These are phyloP conservation scores for Fusarium paranaense DNA, from an alignment of 2,329 filamentous ascomycete species.

Conservation along the genomic window DNA sequence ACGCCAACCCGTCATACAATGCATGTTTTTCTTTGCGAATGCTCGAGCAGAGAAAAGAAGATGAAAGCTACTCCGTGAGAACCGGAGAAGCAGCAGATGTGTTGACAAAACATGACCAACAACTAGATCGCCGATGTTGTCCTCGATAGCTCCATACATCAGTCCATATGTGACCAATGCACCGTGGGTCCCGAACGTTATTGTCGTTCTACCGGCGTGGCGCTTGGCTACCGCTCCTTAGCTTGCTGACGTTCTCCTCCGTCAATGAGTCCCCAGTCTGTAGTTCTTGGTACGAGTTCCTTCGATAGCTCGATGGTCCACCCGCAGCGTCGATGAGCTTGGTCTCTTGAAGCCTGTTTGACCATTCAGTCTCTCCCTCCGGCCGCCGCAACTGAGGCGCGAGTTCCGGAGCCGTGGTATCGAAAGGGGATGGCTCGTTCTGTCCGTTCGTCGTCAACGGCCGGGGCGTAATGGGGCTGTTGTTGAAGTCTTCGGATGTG, in stretches of 20 bases:
- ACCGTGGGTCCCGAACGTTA: background rate
- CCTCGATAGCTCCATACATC: constrained; percentile 14
- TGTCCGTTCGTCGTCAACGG: constrained; percentile 53
- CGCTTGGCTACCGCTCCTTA: constrained; percentile 53
- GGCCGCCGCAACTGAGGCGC: constrained; percentile 49
- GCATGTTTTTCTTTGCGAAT: constrained; percentile 35
- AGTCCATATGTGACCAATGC: constrained; percentile 5
- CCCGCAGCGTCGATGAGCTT: constrained; percentile 62
- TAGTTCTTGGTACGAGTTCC: constrained; percentile 50
- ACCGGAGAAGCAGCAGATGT: constrained; percentile 9
- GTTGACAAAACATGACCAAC: background rate
- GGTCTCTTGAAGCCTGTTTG: constrained; percentile 58
- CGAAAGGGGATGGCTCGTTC: constrained; percentile 57
- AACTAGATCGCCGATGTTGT: constrained; percentile 18
- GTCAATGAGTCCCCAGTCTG: constrained; percentile 60
- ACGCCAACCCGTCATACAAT: constrained; percentile 34
- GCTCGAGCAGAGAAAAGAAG: constrained; percentile 8
- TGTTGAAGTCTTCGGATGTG: constrained; percentile 45
- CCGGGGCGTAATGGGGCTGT: constrained; percentile 54
- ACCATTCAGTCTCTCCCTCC: constrained; percentile 56
- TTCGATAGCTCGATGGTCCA: constrained; percentile 48
- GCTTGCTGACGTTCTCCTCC: constrained; percentile 64
- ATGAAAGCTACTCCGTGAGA: constrained; percentile 10
- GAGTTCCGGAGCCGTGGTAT: constrained; percentile 49
- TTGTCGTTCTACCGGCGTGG: constrained; percentile 24